A percentile compares a stretch with the other conserved stretches of the same genome.
phyloP scores from a whole-genome alignment of 1,139 yeast genomes.

The Suhomyces guaymorum region DNA sequence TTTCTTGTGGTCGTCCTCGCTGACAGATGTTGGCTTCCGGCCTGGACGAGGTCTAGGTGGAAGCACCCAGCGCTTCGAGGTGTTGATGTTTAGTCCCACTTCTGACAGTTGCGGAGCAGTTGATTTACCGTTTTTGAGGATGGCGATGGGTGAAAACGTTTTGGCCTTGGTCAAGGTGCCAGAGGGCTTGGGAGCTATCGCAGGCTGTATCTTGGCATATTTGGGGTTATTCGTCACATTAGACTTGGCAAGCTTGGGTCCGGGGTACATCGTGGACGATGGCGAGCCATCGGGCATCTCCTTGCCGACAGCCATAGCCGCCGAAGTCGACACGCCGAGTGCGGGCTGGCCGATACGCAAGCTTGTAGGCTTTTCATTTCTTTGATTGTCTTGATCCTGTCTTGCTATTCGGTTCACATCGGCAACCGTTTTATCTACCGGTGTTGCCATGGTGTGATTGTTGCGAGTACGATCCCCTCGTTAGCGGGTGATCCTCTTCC shows the following conservation, averaged over 20 bases:
- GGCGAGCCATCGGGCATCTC: no score
- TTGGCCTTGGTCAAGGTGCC: constrained; percentile 32
- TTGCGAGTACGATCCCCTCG: no score
- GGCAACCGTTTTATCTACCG: background rate
- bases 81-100: constrained; percentile 38
- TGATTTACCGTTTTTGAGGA: constrained; percentile 13
- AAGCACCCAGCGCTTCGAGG: constrained; percentile 61
- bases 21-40: constrained; percentile 40
- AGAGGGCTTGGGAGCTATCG: constrained; percentile 41
- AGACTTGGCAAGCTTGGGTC: constrained; percentile 4
- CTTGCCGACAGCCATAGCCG: no score
- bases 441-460: constrained; percentile 1
- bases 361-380: no score
- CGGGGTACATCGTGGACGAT: no score
- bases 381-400: no score
- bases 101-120: constrained; percentile 16
- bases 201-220: constrained; percentile 44
- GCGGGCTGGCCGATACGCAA: background rate
- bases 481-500: no score
- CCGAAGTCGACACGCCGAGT: no score
- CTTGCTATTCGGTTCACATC: constrained; percentile 1
- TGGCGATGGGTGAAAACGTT: constrained; percentile 18
- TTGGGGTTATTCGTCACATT: constrained; percentile 15
- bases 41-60: constrained; percentile 70
- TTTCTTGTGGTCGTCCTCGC: constrained; percentile 15